Evolutionary conservation across 768 basidiomycete species (phyloP).

Genomic region (Boletus edulis): DNA sequence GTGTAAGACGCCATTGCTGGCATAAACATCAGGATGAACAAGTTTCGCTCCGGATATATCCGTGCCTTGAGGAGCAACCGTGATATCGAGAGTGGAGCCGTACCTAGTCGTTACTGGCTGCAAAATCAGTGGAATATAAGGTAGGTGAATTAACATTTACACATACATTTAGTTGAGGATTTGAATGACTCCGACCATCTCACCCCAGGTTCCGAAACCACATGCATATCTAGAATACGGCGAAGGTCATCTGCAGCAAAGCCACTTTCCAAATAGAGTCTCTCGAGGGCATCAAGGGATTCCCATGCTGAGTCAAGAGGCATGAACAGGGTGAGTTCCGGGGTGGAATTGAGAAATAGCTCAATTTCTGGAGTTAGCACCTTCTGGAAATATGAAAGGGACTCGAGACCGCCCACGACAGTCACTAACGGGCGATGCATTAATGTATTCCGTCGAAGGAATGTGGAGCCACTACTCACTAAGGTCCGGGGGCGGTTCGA

Average conservation of each 20-base stretch:
- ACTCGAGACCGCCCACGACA: conserved; percentile 55
- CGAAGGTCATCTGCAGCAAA: conserved; percentile 80
- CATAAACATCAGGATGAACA: conserved; percentile 81
- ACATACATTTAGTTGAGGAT: conserved; percentile 52
- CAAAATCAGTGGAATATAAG: conserved; percentile 13
- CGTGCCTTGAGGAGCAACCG: conserved; percentile 51
- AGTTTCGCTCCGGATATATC: conserved; percentile 59
- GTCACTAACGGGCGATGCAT: conserved; percentile 43
- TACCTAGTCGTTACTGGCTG: conserved; percentile 67
- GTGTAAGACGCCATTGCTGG: conserved; percentile 93
- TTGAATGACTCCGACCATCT: conserved; percentile 66
- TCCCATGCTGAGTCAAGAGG: conserved; percentile 86
- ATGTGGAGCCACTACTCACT: conserved; percentile 44
- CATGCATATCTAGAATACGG: conserved; percentile 77
- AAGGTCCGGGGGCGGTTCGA: conserved; percentile 72
- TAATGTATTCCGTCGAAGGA: neutral
- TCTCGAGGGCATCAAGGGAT: conserved; percentile 71
- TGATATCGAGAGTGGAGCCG: conserved; percentile 63
- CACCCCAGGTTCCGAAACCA: conserved; percentile 57
- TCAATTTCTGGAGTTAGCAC: conserved; percentile 63
- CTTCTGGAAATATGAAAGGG: conserved; percentile 70
- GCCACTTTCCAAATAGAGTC: conserved; percentile 83
- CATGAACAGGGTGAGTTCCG: conserved; percentile 84
- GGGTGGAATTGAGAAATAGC: conserved; percentile 56
- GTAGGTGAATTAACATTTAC: neutral